Evolutionary conservation across 83 land plant genomes (phyloP), one percentile per base, ranked within the genome.

Genomic region (Isoetes engelmannii): DNA sequence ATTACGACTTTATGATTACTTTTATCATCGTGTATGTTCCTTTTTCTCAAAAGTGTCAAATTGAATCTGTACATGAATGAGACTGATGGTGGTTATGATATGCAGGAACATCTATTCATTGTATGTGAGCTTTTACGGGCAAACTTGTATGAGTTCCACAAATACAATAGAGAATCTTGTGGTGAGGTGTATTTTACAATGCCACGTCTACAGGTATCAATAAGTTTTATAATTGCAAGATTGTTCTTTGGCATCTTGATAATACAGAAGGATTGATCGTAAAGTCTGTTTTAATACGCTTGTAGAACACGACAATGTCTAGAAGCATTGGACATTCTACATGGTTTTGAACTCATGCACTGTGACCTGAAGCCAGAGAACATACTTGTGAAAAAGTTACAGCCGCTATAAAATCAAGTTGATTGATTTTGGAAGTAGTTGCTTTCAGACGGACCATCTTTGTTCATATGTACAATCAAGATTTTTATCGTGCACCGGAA

Each of bases 1-100:
- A 45, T 75, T 95, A 54, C 89, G 99, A 0, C 68, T 95, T 17
- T 95, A 89, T 81, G 97, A 95, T 69, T 95, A 95, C 80, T 95
- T 95, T 63, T 95, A 95, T 69, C 95, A 95, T 72, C 87, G 97
- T 66, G 97, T 95, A 79, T 57, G 79, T 20, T n/a, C 20, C 3
- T 46, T 53, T 21, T 8, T 44, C 9, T 37, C 37, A 28, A 28
- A 28, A 28, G 37, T 28, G 37, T 28, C 0, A 28, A 28, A 28
- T 28, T 28, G 37, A 28, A 28, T 28, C 37, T 28, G 2, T 28
- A 28, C 37, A 28, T 2, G 37, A 28, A 42, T 43, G 15, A 69
- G 67, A 68, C 17, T 18, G 10, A 46, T 45, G 21, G 61, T 7
- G 15, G 28, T 4, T 18, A 15, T 2, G 10, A 19, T 48, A 55